Percentiles rank a stretch among this genome's conserved stretches.
Conservation (phyloP, 805 yeast genomes). For the Candida germanica region DNA sequence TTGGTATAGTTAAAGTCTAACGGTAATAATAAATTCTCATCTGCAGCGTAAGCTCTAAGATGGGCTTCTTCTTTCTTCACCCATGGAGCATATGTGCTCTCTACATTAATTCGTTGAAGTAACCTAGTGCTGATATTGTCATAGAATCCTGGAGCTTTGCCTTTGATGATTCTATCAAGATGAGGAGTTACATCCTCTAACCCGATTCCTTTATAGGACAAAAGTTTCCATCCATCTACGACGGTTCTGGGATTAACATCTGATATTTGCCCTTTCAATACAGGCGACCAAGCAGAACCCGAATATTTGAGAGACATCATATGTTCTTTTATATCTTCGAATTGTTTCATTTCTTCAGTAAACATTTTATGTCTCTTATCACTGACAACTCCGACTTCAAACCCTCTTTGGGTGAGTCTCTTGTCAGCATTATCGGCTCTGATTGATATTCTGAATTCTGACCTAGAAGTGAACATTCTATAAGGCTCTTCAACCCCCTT, state of each 20-base stretch:
- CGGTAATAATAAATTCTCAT: constrained; percentile 77
- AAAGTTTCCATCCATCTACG: constrained; percentile 64
- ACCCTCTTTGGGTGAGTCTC: constrained; percentile 72
- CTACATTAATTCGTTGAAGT: constrained; percentile 62
- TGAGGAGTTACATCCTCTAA: constrained; percentile 29
- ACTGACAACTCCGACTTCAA: constrained; percentile 61
- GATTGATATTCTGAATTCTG: constrained; percentile 87
- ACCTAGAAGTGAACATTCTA: constrained; percentile 95
- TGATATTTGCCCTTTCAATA: constrained; percentile 43
- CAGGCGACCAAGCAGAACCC: constrained; percentile 61
- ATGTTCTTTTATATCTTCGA: constrained; percentile 42
- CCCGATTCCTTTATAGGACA: constrained; percentile 49
- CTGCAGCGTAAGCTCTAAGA: constrained; percentile 76
- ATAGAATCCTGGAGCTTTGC: constrained; percentile 24
- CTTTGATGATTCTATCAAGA: constrained; percentile 19
- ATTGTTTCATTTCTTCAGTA: constrained; percentile 40
- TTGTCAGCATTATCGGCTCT: constrained; percentile 93
- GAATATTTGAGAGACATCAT: constrained; percentile 47
- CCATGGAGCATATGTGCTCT: constrained; percentile 81
- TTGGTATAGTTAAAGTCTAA: constrained; percentile 55
- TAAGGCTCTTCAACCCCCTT: constrained; percentile 97
- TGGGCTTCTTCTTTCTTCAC: constrained; percentile 68
- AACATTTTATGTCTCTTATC: constrained; percentile 54
- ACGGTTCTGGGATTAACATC: constrained; percentile 42
- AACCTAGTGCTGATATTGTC: constrained; percentile 37